A percentile compares a stretch with the other conserved stretches of the same genome.
Evolutionary conservation across 129 eudicot species (phyloP).

Genomic region (Lactuca sativa): DNA sequence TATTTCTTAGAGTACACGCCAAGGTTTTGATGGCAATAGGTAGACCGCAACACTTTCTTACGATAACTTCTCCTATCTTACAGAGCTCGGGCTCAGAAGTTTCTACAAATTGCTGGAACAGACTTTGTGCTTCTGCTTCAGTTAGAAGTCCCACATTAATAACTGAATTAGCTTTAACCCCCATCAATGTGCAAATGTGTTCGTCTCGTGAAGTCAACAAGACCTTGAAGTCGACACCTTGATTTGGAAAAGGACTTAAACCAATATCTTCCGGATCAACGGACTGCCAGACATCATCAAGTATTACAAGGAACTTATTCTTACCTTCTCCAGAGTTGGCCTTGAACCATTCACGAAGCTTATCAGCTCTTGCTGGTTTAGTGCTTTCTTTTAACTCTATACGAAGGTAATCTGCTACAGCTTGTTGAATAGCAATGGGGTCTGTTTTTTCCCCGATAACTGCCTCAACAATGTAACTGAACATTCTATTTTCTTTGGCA

Average conservation of each 20-base stretch:
- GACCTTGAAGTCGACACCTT: not conserved
- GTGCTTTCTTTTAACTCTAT: not conserved
- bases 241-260: conserved; percentile 16
- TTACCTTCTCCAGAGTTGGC: not conserved
- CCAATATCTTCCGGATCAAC: conserved; percentile 3
- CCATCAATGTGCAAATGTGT: not conserved
- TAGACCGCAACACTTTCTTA: not conserved
- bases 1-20: not conserved
- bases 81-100: not conserved
- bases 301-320: not conserved
- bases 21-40: not conserved
- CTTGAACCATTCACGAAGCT: not conserved
- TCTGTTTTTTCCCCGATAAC: not conserved
- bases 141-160: not conserved
- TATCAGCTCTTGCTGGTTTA: not conserved
- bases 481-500: not conserved
- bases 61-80: not conserved
- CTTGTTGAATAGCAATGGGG: not conserved
- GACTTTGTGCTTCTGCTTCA: not conserved
- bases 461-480: not conserved
- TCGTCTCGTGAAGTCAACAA: not conserved
- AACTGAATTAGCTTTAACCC: not conserved
- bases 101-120: not conserved
- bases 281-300: conserved; percentile 12
- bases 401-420: not conserved